These are phyloP conservation scores for Globisporangium sylvaticum DNA, from an alignment of 352 stramenopile genomes.

Conservation along the genomic window DNA sequence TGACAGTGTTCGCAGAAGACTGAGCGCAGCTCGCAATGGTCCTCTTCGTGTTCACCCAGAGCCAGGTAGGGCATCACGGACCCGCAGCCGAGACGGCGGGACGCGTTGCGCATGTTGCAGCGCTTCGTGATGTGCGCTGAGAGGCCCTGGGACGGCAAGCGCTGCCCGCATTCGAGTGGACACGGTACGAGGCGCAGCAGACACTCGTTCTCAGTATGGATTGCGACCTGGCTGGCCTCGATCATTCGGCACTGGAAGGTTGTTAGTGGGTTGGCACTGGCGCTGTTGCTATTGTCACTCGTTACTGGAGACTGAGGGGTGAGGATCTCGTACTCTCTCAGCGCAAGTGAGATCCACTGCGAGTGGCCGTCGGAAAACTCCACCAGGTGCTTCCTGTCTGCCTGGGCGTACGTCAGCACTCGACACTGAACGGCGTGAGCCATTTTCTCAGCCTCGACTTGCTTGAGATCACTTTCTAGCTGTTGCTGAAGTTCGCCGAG, in stretches of 20 bases:
- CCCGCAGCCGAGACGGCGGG: constrained; percentile 58
- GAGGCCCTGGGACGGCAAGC: constrained; percentile 33
- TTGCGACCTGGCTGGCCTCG: not conserved
- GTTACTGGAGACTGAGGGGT: not conserved
- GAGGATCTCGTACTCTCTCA: constrained; percentile 45
- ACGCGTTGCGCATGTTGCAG: constrained; percentile 57
- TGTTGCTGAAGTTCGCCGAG: not conserved
- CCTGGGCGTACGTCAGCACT: constrained; percentile 37
- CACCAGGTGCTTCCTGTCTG: constrained; percentile 34
- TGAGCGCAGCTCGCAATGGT: constrained; percentile 34
- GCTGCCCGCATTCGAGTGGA: constrained; percentile 62
- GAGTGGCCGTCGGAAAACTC: constrained; percentile 53
- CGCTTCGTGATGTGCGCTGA: constrained; percentile 41
- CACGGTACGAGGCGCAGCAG: constrained; percentile 48
- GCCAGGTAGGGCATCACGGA: constrained; percentile 37
- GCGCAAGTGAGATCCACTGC: constrained; percentile 36
- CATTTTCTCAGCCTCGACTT: constrained; percentile 9
- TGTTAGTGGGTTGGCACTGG: not conserved
- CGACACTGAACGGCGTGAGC: constrained; percentile 21
- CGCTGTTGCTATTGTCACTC: not conserved
- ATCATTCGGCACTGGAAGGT: constrained; percentile 29
- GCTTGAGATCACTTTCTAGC: constrained; percentile 8
- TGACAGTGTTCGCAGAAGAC: constrained; percentile 60
- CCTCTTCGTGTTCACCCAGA: constrained; percentile 53
- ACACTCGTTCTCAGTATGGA: constrained; percentile 40